Evolutionary conservation across 2,329 filamentous ascomycete species (phyloP).

Genomic region (Colletotrichum sp.): DNA sequence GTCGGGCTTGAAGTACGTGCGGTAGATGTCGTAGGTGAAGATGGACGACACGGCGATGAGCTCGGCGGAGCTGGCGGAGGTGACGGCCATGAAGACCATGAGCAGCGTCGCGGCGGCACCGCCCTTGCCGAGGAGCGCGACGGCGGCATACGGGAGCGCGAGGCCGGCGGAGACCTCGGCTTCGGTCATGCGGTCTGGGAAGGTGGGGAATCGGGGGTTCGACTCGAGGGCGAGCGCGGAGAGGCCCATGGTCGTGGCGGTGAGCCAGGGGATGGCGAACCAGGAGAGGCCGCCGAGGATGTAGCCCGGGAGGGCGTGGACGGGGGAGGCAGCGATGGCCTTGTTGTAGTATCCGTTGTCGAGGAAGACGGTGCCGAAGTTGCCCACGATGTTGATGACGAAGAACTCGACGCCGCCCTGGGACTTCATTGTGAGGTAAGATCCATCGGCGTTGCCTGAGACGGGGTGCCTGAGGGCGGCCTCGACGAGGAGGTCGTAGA

Average conservation of each 20-base stretch:
- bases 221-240: slow-evolving; percentile 77
- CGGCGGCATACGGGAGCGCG: slow-evolving; percentile 78
- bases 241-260: slow-evolving; percentile 81
- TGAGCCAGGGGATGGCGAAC: slow-evolving; percentile 88
- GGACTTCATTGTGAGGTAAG: slow-evolving; percentile 81
- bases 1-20: slow-evolving; percentile 81
- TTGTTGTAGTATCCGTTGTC: slow-evolving; percentile 88
- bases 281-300: slow-evolving; percentile 77
- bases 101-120: slow-evolving; percentile 77
- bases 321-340: slow-evolving; percentile 79
- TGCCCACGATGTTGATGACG: slow-evolving; percentile 79
- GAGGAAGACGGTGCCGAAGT: slow-evolving; percentile 77
- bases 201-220: slow-evolving; percentile 71
- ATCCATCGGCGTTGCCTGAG: slow-evolving; percentile 74
- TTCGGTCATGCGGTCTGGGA: slow-evolving; percentile 69
- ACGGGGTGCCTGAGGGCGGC: slow-evolving; percentile 73
- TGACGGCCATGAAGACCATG: slow-evolving; percentile 85
- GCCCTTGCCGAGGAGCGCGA: slow-evolving; percentile 78
- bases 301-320: slow-evolving; percentile 81
- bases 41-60: slow-evolving; percentile 85
- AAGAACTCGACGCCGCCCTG: slow-evolving; percentile 74
- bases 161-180: slow-evolving; percentile 77
- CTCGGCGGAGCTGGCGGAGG: slow-evolving; percentile 77
- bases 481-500: slow-evolving; percentile 74
- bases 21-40: slow-evolving; percentile 87